phyloP scores from a whole-genome alignment of 1,284 basidiomycete species.

The Sanguinoderma infundibulare region DNA sequence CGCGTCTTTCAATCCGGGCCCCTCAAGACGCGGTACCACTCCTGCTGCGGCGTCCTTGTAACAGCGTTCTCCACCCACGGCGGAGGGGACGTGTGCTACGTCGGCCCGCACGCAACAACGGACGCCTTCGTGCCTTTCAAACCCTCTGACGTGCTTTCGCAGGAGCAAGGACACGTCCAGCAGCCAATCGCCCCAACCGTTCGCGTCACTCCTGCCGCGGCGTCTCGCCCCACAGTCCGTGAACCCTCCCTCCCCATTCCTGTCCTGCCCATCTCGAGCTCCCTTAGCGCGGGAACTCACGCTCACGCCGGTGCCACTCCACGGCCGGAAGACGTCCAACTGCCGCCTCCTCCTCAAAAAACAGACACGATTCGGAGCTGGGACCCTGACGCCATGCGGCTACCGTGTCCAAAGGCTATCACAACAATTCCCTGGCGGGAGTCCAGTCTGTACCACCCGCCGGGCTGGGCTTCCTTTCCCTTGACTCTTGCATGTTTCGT shows the following conservation, averaged over 20 bases:
- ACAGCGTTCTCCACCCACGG: background rate
- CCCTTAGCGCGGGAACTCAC: background rate
- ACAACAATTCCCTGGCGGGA: background rate
- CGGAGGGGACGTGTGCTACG: background rate
- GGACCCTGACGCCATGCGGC: background rate
- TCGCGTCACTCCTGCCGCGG: no score
- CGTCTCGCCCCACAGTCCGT: no score
- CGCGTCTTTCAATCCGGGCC: background rate
- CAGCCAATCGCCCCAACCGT: background rate
- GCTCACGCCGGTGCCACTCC: background rate
- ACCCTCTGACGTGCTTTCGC: background rate
- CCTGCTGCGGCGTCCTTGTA: slow-evolving; percentile 5
- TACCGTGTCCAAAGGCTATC: background rate
- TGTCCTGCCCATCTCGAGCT: no score
- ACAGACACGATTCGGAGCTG: background rate
- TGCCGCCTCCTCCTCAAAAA: no score
- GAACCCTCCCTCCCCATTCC: no score
- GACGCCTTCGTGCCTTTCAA: background rate
- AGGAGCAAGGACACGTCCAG: background rate
- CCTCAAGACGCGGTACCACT: slow-evolving; percentile 1
- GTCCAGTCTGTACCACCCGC: slow-evolving; percentile 3
- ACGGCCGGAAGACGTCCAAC: no score
- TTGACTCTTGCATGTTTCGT: background rate
- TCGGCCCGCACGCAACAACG: background rate
- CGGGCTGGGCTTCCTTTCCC: background rate